Conservation (phyloP, 2,329 filamentous ascomycete species). For the Fusarium cicatricum region DNA sequence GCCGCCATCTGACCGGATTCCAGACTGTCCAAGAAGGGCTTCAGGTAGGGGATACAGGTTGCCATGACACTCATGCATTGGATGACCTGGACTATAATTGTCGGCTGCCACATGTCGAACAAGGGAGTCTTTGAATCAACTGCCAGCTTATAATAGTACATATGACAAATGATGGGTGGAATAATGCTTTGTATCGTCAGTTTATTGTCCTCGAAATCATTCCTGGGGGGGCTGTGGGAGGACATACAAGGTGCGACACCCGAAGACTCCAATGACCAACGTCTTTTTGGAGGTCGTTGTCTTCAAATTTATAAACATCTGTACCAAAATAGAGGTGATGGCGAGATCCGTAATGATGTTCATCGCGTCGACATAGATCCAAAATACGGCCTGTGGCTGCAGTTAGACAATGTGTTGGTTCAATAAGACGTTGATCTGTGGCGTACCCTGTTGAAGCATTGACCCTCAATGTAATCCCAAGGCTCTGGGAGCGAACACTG, state of each 20-base stretch:
- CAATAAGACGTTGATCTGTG: too few species aligned
- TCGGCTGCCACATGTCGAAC: constrained; percentile 32
- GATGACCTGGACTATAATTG: constrained; percentile 28
- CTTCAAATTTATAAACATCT: constrained; percentile 13
- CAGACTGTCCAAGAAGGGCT: constrained; percentile 35
- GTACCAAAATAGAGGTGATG: constrained; percentile 14
- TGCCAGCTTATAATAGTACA: constrained; percentile 24
- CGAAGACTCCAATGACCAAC: constrained; percentile 23
- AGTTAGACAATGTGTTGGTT: too few species aligned
- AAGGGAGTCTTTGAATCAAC: constrained; percentile 16
- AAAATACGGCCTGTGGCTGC: constrained; percentile 11
- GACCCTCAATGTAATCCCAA: constrained; percentile 25
- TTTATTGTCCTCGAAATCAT: background rate
- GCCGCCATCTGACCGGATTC: constrained; percentile 34
- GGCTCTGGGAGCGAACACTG: constrained; percentile 27
- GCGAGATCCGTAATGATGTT: constrained; percentile 21
- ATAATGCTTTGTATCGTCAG: constrained; percentile 25
- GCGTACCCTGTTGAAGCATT: constrained; percentile 29
- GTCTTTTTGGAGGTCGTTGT: constrained; percentile 13
- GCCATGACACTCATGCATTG: constrained; percentile 33
- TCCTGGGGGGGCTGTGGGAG: background rate
- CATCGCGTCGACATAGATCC: constrained; percentile 20
- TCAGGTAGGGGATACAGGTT: constrained; percentile 35
- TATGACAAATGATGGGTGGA: constrained; percentile 31
- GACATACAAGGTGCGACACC: constrained; percentile 18